Evolutionary conservation across 1,139 yeast genomes (phyloP), one percentile per base, ranked within the genome.

Genomic region (Kluyveromyces sp.): DNA sequence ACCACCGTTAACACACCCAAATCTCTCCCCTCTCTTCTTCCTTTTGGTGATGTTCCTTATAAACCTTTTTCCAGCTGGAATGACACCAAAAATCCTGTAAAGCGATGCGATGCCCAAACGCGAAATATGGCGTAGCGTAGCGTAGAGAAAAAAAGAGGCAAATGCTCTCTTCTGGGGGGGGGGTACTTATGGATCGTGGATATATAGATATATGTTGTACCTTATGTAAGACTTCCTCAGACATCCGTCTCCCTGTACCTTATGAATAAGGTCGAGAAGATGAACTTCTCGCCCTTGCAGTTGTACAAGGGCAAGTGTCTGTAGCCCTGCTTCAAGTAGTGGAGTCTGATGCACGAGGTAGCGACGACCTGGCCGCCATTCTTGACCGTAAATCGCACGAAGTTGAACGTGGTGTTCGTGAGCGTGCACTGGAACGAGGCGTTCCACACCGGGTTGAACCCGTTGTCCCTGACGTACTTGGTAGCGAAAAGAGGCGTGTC

Each of bases 381-480:
- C 50, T 69, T 74, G 4, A 81, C 74, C 1, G 72, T 57, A 48
- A 83, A 70, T 46, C 79, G 67, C 4, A 81, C 50, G 59, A 81
- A 82, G 29, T 75, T 71, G 48, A 80, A 67, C 42, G 73, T 72
- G 21, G 63, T 57, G 43, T 77, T 66, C 2, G 64, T 61, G 7
- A 83, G 58, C 0, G 59, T 62, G 2, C 85, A 75, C 27, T 65
- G 58, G 50, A 81, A 74, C 3, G 61, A 63, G 43, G 76, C 72
- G 54, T 83, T 78, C 96, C 96, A 89, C 2, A 74, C 67, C 0
- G 97, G 97, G 61, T 85, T 89, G 64, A 86, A 88, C 0, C 97
- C 96, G 63, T 89, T 88, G 45, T 63, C 66, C 29, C 53, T 56
- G 29, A 68, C 59, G 15, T 21, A 37, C n/a, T 37, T 37, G 10